Base-by-base conservation (phyloP, 192 early-diverging fungal species). In the Backusella circina region DNA sequence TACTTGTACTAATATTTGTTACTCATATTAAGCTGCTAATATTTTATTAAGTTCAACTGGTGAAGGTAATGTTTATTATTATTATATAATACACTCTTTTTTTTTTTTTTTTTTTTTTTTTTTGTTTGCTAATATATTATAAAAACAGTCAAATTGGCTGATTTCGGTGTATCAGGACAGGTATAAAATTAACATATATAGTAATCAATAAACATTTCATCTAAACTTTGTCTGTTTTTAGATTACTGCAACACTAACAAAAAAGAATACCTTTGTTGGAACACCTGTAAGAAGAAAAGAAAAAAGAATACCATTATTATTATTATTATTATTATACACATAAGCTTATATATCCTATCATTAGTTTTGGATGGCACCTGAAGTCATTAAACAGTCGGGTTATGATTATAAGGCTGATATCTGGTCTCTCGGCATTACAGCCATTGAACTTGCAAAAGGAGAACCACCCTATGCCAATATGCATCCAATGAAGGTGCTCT, bases 101-200 rank as follows among this genome's bases (percentile, higher is more conserved):
- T 54, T 54, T 54, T 21, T 10, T 54, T 54, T 41, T 39, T 0
- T 38, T 21, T 57, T 21, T 47, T 32, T 36, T 26, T 36, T 35
- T 37, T n/a, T n/a, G n/a, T n/a, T n/a, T n/a, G n/a, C n/a, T n/a
- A n/a, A 33, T 61, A 73, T 61, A 39, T 33, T 41, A 33, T 16
- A 16, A 32, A 13, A 35, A 39, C 71, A 80, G 91, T 99, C 61
- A 99, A 98, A 82, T 86, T 99, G 68, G 97, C 96, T 3, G 97
- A 99, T 86, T 99, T 99, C 89, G 97, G 97, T 10, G 97, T 99
- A n/a, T 94, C 95, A 30, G 95, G 96, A 31, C 97, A 98, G 84
- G 85, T 94, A 75, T 82, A 82, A 26, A 76, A 78, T 28, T 31
- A 39, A 47, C 23, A 44, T 32, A 77, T 44, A 71, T 31, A 64